Percentiles rank a stretch among this genome's conserved stretches.
Conservation (phyloP, 2,329 filamentous ascomycete genomes). For the Penicillium sp. region DNA sequence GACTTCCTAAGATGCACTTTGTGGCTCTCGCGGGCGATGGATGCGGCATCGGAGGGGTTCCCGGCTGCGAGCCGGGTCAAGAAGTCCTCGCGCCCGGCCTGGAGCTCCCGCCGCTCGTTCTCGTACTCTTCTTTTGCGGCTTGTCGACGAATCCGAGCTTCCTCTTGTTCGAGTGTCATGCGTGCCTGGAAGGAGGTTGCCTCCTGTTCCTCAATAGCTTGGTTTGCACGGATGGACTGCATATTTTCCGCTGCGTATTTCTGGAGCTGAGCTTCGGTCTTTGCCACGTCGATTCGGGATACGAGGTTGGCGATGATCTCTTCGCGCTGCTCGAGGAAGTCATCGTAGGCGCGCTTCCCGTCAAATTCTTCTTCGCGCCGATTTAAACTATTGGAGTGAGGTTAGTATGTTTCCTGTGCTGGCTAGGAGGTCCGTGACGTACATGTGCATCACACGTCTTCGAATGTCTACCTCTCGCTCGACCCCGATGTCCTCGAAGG, state of each 20-base stretch:
- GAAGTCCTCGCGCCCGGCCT: conserved; percentile 62
- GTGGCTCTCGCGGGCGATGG: conserved; percentile 50
- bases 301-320: conserved; percentile 85
- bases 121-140: conserved; percentile 64
- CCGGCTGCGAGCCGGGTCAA: conserved; percentile 64
- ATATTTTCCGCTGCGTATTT: conserved; percentile 69
- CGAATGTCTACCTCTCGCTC: conserved; percentile 94
- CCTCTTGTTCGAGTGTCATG: conserved; percentile 60
- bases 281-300: conserved; percentile 62
- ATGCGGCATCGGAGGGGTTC: conserved; percentile 54
- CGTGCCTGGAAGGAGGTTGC: conserved; percentile 43
- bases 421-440: conserved; percentile 17
- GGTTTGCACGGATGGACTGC: conserved; percentile 52
- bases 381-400: conserved; percentile 64
- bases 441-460: conserved; percentile 63
- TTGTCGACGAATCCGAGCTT: conserved; percentile 57
- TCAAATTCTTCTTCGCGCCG: conserved; percentile 88
- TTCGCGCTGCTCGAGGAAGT: conserved; percentile 92
- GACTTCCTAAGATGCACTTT: conserved; percentile 68
- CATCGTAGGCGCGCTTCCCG: conserved; percentile 74
- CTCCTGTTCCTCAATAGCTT: conserved; percentile 46
- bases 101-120: conserved; percentile 60
- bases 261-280: conserved; percentile 55
- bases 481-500: conserved; percentile 79
- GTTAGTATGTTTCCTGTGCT: conserved; percentile 4